A percentile compares a stretch with the other conserved stretches of the same genome.
These are phyloP conservation scores for Fusarium caatingaense DNA, from an alignment of 2,329 filamentous ascomycete species.

Conservation along the genomic window DNA sequence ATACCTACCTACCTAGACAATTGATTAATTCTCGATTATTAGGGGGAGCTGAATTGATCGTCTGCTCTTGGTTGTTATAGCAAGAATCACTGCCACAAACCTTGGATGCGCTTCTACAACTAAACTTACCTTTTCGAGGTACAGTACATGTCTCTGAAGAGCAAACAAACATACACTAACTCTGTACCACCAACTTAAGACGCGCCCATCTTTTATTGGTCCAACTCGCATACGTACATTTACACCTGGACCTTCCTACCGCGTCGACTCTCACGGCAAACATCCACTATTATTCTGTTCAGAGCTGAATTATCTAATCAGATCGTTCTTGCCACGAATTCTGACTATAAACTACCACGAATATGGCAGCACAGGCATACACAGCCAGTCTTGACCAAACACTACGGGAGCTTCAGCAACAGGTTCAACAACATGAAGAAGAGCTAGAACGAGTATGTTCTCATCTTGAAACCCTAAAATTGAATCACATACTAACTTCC, in stretches of 20 bases:
- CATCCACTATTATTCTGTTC: background rate
- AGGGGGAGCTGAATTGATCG: background rate
- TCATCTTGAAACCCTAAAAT: background rate
- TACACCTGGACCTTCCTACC: background rate
- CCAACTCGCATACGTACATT: background rate
- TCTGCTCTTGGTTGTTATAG: background rate
- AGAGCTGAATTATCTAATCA: background rate
- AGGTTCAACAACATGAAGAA: constrained; percentile 65
- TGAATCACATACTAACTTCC: constrained; percentile 1
- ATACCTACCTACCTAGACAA: background rate
- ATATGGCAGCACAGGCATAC: constrained; percentile 47
- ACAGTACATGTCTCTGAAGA: background rate
- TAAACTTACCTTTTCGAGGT: background rate
- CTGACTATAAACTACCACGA: constrained; percentile 32
- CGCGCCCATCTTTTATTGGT: constrained; percentile 1
- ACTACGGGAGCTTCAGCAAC: constrained; percentile 71
- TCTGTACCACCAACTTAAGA: background rate
- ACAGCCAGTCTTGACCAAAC: constrained; percentile 72
- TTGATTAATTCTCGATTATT: background rate
- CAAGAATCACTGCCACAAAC: background rate
- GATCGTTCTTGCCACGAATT: background rate
- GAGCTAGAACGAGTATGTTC: constrained; percentile 59
- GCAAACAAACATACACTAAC: background rate
- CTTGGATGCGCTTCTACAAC: background rate
- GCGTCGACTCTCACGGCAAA: background rate